Evolutionary conservation across 805 yeast species (phyloP).

Genomic region (Maudiozyma turicensis): DNA sequence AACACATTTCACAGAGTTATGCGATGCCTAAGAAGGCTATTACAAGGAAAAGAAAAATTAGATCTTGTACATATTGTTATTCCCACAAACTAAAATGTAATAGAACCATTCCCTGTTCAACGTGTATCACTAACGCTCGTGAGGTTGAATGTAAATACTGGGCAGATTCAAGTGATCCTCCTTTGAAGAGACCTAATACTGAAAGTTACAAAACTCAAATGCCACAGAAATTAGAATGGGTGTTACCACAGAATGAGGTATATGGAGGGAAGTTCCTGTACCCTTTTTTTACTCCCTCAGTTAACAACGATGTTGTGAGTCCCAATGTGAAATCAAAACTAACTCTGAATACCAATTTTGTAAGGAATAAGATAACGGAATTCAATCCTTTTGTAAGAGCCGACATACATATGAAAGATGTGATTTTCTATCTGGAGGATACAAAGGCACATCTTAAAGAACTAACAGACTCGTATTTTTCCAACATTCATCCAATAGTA

Average conservation of each 20-base stretch:
- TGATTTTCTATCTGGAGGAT: neutral
- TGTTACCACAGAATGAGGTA: slow-evolving; percentile 4
- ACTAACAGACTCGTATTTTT: slow-evolving; percentile 16
- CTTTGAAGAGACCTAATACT: neutral
- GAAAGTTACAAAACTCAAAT: neutral
- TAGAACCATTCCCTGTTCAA: slow-evolving; percentile 17
- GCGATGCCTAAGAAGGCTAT: slow-evolving; percentile 6
- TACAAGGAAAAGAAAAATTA: slow-evolving; percentile 19
- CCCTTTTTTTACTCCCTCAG: slow-evolving; percentile 19
- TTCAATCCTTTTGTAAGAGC: neutral
- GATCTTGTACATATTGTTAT: slow-evolving; percentile 22
- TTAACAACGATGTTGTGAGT: slow-evolving; percentile 15
- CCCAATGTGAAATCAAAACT: slow-evolving; percentile 7
- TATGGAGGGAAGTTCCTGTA: slow-evolving; percentile 18
- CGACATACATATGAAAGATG: neutral
- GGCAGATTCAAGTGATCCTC: slow-evolving; percentile 6
- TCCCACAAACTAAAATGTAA: slow-evolving; percentile 21
- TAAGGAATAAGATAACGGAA: slow-evolving; percentile 15
- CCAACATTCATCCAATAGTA: slow-evolving; percentile 20
- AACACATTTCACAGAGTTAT: neutral
- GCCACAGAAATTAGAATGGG: neutral
- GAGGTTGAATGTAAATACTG: slow-evolving; percentile 16
- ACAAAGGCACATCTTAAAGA: slow-evolving; percentile 7
- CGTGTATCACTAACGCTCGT: slow-evolving; percentile 6
- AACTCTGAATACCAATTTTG: slow-evolving; percentile 4